Conservation (phyloP, 768 basidiomycete species). For the Boletus pseudo-olivaceus region DNA sequence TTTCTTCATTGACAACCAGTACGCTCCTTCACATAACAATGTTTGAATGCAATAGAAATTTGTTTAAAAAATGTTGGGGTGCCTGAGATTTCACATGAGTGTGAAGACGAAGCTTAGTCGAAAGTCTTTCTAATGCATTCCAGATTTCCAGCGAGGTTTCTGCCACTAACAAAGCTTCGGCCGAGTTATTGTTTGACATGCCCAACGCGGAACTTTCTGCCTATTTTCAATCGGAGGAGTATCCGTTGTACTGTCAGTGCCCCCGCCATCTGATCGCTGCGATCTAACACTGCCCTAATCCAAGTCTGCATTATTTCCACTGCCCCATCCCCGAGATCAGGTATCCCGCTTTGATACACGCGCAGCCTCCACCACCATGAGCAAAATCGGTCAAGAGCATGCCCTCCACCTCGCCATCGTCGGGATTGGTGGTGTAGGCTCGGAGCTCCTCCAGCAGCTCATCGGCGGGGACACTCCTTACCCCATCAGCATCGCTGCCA, state of each 20-base stretch:
- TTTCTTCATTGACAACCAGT: constrained; percentile 12
- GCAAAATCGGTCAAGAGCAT: constrained; percentile 16
- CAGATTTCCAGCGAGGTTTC: neutral
- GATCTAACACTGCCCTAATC: constrained; percentile 3
- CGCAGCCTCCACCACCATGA: constrained; percentile 12
- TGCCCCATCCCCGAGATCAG: neutral
- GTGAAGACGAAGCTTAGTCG: too few relatives aligned
- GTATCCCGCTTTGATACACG: constrained; percentile 1
- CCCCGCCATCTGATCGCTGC: constrained; percentile 5
- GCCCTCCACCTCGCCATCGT: constrained; percentile 68
- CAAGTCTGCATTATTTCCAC: neutral
- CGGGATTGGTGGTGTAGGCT: constrained; percentile 91
- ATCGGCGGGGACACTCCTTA: constrained; percentile 47
- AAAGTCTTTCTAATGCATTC: neutral
- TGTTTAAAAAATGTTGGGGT: constrained; percentile 1
- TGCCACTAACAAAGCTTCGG: constrained; percentile 2
- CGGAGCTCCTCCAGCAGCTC: constrained; percentile 81
- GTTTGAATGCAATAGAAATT: constrained; percentile 26
- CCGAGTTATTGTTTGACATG: constrained; percentile 5
- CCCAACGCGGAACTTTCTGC: neutral
- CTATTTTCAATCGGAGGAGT: neutral
- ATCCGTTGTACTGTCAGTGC: constrained; percentile 1
- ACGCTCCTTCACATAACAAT: constrained; percentile 25
- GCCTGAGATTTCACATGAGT: neutral
- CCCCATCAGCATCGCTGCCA: constrained; percentile 63